A percentile compares a stretch with the other conserved stretches of the same genome.
These are phyloP conservation scores for Clausena lansium DNA, from an alignment of 345 rosid genomes.

Conservation along the genomic window DNA sequence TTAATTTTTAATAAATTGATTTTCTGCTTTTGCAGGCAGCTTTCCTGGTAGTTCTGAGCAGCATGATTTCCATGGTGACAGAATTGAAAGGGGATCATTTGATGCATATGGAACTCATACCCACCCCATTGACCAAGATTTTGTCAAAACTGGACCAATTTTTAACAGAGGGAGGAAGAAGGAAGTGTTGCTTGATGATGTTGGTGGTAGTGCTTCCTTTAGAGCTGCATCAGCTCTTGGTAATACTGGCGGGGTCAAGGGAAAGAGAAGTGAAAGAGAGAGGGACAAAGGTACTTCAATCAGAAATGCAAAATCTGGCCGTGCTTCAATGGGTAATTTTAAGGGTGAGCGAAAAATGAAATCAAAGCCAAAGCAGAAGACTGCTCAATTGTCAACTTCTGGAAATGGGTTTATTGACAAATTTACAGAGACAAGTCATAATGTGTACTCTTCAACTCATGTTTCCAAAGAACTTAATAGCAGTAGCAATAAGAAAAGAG, in stretches of 20 bases:
- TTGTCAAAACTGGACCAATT: slow-evolving; percentile 40
- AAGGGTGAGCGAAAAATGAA: slow-evolving; percentile 54
- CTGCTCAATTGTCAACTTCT: slow-evolving; percentile 38
- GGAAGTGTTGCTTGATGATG: slow-evolving; percentile 51
- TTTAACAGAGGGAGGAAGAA: slow-evolving; percentile 51
- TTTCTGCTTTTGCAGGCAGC: slow-evolving; percentile 20
- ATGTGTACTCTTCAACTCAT: slow-evolving; percentile 15
- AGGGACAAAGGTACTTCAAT: slow-evolving; percentile 30
- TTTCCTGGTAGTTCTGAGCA: slow-evolving; percentile 18
- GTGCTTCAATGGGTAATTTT: slow-evolving; percentile 21
- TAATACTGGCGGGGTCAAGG: slow-evolving; percentile 45
- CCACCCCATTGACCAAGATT: slow-evolving; percentile 23
- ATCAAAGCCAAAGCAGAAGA: slow-evolving; percentile 57
- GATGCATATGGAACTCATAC: slow-evolving; percentile 16
- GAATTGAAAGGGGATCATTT: slow-evolving; percentile 20
- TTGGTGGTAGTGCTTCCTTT: slow-evolving; percentile 39
- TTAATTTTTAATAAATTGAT: background rate
- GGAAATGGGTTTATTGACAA: slow-evolving; percentile 36
- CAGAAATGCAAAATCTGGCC: slow-evolving; percentile 35
- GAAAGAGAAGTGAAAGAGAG: slow-evolving; percentile 61
- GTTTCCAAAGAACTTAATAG: slow-evolving; percentile 9
- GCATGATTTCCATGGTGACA: slow-evolving; percentile 19
- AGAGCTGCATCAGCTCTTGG: slow-evolving; percentile 29
- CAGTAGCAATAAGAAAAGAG: slow-evolving; percentile 31
- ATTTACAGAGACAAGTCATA: slow-evolving; percentile 22